These are phyloP conservation scores for Penicillium crystallinum DNA, from an alignment of 495 filamentous ascomycete species.

Conservation along the genomic window DNA sequence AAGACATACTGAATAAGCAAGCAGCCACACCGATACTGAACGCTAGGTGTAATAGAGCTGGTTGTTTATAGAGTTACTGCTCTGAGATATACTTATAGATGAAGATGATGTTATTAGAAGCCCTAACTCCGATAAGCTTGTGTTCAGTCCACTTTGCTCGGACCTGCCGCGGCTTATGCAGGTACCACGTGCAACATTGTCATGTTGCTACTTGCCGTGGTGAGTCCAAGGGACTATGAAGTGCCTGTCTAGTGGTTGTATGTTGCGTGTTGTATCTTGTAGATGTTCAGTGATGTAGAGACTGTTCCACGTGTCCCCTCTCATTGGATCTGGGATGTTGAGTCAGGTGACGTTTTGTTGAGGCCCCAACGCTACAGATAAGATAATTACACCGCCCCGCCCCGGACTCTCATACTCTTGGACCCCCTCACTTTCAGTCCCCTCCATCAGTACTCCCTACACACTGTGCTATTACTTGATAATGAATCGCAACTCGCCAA, in stretches of 20 bases:
- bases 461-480: not conserved
- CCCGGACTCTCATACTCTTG: not conserved
- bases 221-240: not conserved
- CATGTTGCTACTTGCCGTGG: not conserved
- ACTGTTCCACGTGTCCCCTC: not conserved
- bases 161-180: not conserved
- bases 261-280: not conserved
- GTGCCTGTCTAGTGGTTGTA: too few species aligned
- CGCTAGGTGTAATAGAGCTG: too few species aligned
- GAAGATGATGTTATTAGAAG: too few species aligned
- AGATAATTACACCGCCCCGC: conserved; percentile 1
- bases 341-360: conserved; percentile 9
- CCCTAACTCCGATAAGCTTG: not conserved
- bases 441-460: not conserved
- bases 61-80: too few species aligned
- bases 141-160: not conserved
- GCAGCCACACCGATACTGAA: too few species aligned
- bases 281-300: not conserved
- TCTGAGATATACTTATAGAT: too few species aligned
- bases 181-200: not conserved
- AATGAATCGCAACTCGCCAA: conserved; percentile 17
- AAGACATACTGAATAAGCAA: not conserved
- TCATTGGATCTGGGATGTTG: not conserved
- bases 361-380: conserved; percentile 9
- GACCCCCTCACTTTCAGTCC: conserved; percentile 1